phyloP scores from a whole-genome alignment of 305 asterid genomes.

The Petunia hybrid region DNA sequence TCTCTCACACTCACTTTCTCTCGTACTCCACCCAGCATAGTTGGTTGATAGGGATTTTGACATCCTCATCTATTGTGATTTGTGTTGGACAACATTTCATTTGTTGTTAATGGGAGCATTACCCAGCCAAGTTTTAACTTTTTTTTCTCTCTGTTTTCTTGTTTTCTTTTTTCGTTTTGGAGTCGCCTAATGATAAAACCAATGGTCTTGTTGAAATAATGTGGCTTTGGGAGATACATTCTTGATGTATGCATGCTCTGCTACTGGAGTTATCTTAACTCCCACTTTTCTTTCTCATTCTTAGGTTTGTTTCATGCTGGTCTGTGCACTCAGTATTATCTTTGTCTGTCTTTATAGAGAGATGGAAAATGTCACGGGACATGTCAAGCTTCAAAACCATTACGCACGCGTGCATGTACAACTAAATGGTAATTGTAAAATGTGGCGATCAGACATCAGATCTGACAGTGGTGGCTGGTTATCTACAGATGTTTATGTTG shows the following conservation, averaged over 20 bases:
- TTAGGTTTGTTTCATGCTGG: conserved; percentile 24
- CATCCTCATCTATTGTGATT: conserved; percentile 9
- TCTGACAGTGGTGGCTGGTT: conserved; percentile 99
- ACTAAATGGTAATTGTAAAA: conserved; percentile 87
- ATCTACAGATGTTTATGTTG: conserved; percentile 95
- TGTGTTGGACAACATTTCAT: neutral
- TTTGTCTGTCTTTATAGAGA: conserved; percentile 62
- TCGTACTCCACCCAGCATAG: conserved; percentile 17
- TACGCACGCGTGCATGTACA: conserved; percentile 91
- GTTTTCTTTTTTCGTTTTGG: no score
- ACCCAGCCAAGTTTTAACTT: neutral
- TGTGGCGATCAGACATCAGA: conserved; percentile 84
- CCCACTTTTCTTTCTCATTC: neutral
- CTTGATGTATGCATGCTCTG: conserved; percentile 18
- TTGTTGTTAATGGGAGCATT: conserved; percentile 17
- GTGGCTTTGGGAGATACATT: conserved; percentile 14
- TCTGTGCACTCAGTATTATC: conserved; percentile 24
- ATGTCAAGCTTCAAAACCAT: conserved; percentile 81
- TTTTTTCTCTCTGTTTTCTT: neutral
- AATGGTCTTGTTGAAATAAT: conserved; percentile 13
- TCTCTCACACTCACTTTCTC: neutral
- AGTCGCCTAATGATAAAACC: neutral
- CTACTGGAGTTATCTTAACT: conserved; percentile 19
- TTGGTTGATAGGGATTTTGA: conserved; percentile 27
- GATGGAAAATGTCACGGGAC: conserved; percentile 88